phyloP scores from a whole-genome alignment of 2,329 filamentous ascomycete species.

The Incumbomyces delicatus region DNA sequence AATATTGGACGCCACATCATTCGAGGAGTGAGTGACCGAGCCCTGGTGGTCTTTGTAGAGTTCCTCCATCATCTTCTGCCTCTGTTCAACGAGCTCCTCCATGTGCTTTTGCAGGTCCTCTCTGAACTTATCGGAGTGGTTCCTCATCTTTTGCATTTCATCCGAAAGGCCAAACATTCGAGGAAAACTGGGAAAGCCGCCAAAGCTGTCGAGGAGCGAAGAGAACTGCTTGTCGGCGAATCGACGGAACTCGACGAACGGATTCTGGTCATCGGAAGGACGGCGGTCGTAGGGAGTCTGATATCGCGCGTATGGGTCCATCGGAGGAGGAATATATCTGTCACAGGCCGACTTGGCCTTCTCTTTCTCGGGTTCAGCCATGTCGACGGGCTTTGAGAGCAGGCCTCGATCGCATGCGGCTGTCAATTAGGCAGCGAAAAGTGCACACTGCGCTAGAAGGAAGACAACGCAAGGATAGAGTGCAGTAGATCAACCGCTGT shows the following conservation, averaged over 20 bases:
- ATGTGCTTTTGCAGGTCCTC: background rate
- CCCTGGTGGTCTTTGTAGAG: background rate
- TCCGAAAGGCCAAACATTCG: conserved; percentile 17
- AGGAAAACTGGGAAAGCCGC: conserved; percentile 24
- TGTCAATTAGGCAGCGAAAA: too few relatives aligned
- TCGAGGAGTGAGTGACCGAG: background rate
- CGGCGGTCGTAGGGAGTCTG: conserved; percentile 20
- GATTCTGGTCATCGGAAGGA: conserved; percentile 34
- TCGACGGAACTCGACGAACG: conserved; percentile 52
- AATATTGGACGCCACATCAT: background rate
- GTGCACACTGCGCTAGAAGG: too few relatives aligned
- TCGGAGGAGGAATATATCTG: conserved; percentile 14
- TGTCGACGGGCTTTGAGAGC: background rate
- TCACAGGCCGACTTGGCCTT: conserved; percentile 2
- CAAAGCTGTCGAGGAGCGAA: conserved; percentile 39
- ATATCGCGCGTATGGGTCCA: conserved; percentile 21
- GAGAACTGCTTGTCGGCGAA: conserved; percentile 51
- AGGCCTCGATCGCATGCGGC: too few relatives aligned
- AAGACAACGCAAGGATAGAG: background rate
- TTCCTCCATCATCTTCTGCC: conserved; percentile 2
- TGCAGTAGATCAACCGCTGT: too few relatives aligned
- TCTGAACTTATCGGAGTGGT: conserved; percentile 9
- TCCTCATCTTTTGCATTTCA: conserved; percentile 13
- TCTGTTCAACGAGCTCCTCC: conserved; percentile 11
- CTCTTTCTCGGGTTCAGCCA: conserved; percentile 2